Percentiles rank a stretch among this genome's conserved stretches.
phyloP scores from a whole-genome alignment of 129 eudicot genomes.

The Pseudognaphalium luteoalbum region DNA sequence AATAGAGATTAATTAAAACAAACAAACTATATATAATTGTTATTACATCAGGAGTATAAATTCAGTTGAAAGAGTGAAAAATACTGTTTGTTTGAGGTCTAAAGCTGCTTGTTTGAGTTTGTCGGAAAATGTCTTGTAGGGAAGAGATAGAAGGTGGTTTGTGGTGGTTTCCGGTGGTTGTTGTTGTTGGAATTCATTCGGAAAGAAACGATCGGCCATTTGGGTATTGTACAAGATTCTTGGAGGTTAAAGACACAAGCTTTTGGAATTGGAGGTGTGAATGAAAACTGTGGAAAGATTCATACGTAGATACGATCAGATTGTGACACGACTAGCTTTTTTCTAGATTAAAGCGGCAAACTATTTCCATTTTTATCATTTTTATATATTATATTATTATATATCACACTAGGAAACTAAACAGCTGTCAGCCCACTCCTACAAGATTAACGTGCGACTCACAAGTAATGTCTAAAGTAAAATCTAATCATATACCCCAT shows the following conservation, averaged over 20 bases:
- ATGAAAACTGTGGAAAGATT: too few relatives aligned
- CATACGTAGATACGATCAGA: constrained; percentile 6
- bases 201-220: constrained; percentile 90
- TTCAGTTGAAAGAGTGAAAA: not conserved
- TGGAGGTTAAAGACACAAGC: not conserved
- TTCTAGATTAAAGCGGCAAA: not conserved
- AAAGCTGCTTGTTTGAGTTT: constrained; percentile 57
- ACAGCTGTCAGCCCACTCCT: too few relatives aligned
- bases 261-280: not conserved
- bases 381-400: too few relatives aligned
- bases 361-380: too few relatives aligned
- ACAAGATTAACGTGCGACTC: too few relatives aligned
- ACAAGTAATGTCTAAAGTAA: too few relatives aligned
- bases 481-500: too few relatives aligned
- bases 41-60: not conserved
- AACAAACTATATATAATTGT: not conserved
- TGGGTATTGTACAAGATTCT: constrained; percentile 9
- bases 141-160: constrained; percentile 55
- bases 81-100: constrained; percentile 58
- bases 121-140: constrained; percentile 44
- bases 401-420: too few relatives aligned
- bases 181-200: constrained; percentile 48
- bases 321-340: not conserved
- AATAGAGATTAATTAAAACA: not conserved
- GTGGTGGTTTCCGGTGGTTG: constrained; percentile 21